These are phyloP conservation scores for Colletotrichum australisinense DNA, from an alignment of 2,329 filamentous ascomycete species.

Conservation along the genomic window DNA sequence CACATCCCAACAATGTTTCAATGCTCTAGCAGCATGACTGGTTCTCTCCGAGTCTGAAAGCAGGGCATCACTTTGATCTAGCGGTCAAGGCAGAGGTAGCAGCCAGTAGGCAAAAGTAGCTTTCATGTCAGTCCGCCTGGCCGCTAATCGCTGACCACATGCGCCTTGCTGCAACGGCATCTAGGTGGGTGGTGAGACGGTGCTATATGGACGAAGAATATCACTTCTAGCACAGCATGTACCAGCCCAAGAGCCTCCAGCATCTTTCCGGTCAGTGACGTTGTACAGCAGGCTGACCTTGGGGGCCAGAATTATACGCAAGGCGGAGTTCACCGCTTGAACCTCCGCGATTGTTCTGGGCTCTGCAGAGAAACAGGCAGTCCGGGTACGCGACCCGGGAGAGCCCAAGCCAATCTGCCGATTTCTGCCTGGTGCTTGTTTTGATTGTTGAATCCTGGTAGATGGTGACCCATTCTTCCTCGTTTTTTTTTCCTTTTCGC, in stretches of 20 bases:
- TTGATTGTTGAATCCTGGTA: not conserved
- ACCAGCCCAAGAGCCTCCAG: not conserved
- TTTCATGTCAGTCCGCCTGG: not conserved
- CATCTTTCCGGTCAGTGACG: not conserved
- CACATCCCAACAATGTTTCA: not conserved
- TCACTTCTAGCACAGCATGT: not conserved
- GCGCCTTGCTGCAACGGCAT: not conserved
- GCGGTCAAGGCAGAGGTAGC: constrained; percentile 16
- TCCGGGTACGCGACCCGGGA: too few relatives aligned
- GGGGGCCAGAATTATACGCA: not conserved
- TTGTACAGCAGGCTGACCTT: not conserved
- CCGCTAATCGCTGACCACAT: constrained; percentile 6
- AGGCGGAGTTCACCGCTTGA: not conserved
- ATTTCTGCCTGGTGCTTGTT: not conserved
- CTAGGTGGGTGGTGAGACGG: not conserved
- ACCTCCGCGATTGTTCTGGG: not conserved
- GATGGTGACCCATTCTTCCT: not conserved
- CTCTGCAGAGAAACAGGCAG: not conserved
- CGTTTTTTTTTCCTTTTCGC: not conserved
- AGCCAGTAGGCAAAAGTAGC: not conserved
- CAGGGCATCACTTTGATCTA: not conserved
- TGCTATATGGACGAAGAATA: not conserved
- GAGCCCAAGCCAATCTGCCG: not conserved
- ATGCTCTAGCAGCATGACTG: not conserved
- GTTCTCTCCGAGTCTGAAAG: not conserved